phyloP scores from a whole-genome alignment of 179 eudicot genomes.

The Actinidia arguta region DNA sequence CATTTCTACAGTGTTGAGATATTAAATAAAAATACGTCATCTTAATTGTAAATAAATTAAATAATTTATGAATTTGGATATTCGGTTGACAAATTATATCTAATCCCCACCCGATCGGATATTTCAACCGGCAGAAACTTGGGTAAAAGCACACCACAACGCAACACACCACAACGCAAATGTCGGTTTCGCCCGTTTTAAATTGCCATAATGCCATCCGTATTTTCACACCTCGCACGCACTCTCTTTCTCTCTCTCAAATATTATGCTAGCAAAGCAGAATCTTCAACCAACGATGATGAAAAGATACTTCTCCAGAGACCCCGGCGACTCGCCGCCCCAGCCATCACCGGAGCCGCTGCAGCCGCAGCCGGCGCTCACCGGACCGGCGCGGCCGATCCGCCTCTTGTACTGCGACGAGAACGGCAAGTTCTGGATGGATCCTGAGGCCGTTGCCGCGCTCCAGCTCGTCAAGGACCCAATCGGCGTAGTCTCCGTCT shows the following conservation, averaged over 20 bases:
- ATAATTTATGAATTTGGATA: no score
- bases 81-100: no score
- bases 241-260: neutral
- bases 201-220: no score
- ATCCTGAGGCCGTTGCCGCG: slow-evolving; percentile 87
- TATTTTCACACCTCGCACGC: no score
- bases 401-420: slow-evolving; percentile 89
- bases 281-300: slow-evolving; percentile 22
- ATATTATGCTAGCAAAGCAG: neutral
- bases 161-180: no score
- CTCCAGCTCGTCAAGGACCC: slow-evolving; percentile 91
- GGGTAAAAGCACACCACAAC: no score
- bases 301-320: slow-evolving; percentile 29
- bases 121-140: no score
- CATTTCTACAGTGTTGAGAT: no score
- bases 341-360: slow-evolving; percentile 27
- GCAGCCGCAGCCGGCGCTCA: slow-evolving; percentile 21
- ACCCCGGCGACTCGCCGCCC: slow-evolving; percentile 38
- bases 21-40: no score
- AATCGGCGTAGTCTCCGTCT: slow-evolving; percentile 92
- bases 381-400: slow-evolving; percentile 79
- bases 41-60: no score
- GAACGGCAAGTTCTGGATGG: slow-evolving; percentile 80
- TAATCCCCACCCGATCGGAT: no score
- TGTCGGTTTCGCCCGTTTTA: no score